Conservation (phyloP, 2,329 filamentous ascomycete species). For the Fusarium sp. region DNA sequence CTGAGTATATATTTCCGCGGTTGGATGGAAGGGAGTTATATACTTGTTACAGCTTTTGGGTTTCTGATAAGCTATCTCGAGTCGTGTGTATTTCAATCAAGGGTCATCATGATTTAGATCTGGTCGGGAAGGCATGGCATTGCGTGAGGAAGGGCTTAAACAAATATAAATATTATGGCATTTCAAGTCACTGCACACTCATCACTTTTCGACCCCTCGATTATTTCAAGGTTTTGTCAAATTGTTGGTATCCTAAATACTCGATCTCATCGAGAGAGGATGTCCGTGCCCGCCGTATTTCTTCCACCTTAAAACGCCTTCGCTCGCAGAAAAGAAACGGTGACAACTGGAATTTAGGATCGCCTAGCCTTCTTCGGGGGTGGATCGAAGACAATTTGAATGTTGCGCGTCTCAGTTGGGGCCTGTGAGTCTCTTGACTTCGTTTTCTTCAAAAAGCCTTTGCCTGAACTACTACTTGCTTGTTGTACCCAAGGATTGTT, state of each 20-base stretch:
- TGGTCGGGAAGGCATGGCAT: conserved; percentile 22
- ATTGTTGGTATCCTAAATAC: neutral
- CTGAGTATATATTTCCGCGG: conserved; percentile 43
- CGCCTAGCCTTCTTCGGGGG: conserved; percentile 51
- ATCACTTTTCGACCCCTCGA: neutral
- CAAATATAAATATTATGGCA: conserved; percentile 29
- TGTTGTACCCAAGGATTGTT: conserved; percentile 42
- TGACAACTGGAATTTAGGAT: neutral
- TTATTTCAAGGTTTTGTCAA: neutral
- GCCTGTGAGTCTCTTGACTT: conserved; percentile 45
- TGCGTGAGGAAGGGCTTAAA: conserved; percentile 22
- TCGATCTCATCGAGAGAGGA: neutral
- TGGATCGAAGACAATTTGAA: conserved; percentile 58
- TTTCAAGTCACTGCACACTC: conserved; percentile 11
- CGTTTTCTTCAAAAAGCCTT: conserved; percentile 42
- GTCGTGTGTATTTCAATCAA: conserved; percentile 17
- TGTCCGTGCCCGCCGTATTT: neutral
- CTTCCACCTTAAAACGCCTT: conserved; percentile 15
- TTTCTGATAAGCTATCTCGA: conserved; percentile 36
- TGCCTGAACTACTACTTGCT: conserved; percentile 7
- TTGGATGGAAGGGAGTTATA: conserved; percentile 42
- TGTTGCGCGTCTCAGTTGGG: conserved; percentile 54
- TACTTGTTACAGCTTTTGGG: conserved; percentile 28
- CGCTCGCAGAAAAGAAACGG: conserved; percentile 1
- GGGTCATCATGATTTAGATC: conserved; percentile 31